phyloP scores from a whole-genome alignment of 1,284 basidiomycete species.

The Afroboletus lepidellus region DNA sequence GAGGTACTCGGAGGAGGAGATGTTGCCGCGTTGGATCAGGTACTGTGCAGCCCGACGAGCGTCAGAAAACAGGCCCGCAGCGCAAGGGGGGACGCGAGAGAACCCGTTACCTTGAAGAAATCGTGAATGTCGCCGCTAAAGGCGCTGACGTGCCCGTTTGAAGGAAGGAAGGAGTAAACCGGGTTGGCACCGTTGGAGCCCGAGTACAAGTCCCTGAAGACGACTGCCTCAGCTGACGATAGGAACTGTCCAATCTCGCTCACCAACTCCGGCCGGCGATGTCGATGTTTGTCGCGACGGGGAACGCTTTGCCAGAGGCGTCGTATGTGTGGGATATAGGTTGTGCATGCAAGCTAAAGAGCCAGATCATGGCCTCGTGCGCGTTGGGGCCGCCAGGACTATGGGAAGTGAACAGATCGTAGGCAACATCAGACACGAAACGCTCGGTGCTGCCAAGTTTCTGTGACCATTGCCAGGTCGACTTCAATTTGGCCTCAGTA shows the following conservation, averaged over 20 bases:
- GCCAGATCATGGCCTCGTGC: conserved; percentile 70
- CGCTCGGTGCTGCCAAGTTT: conserved; percentile 15
- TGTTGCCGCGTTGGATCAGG: conserved; percentile 44
- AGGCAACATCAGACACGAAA: conserved; percentile 55
- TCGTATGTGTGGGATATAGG: conserved; percentile 54
- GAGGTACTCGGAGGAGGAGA: conserved; percentile 45
- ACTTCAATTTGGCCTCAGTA: conserved; percentile 26
- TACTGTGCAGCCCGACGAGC: conserved; percentile 41
- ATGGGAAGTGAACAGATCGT: conserved; percentile 60
- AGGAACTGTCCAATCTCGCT: background rate
- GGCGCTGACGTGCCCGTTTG: conserved; percentile 42
- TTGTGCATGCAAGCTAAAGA: conserved; percentile 55
- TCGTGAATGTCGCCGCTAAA: conserved; percentile 56
- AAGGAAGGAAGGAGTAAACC: conserved; percentile 63
- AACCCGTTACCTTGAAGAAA: conserved; percentile 50
- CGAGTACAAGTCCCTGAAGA: conserved; percentile 52
- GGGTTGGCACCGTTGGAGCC: conserved; percentile 59
- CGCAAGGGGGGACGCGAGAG: background rate
- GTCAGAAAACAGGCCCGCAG: background rate
- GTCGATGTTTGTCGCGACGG: conserved; percentile 43
- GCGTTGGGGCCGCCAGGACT: conserved; percentile 48
- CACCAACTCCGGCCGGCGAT: conserved; percentile 55
- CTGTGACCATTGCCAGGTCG: conserved; percentile 46
- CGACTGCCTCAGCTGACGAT: background rate
- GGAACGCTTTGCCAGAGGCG: conserved; percentile 46